phyloP scores from a whole-genome alignment of 1,284 basidiomycete species.

The Marasmius sp. region DNA sequence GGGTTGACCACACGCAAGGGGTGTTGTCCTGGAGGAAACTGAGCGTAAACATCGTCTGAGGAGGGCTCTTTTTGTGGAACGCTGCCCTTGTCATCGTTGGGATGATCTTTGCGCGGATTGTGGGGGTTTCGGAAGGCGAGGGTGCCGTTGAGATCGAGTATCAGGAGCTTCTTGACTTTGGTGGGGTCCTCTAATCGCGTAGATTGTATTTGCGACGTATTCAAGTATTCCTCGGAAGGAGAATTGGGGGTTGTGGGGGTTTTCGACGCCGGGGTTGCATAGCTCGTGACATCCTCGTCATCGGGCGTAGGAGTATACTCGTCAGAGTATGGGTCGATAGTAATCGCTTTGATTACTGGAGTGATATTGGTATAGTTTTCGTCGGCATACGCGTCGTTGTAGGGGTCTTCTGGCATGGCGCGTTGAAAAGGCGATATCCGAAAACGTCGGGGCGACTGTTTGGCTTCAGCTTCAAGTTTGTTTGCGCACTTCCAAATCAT shows the following conservation, averaged over 20 bases:
- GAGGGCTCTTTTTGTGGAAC: not conserved
- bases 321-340: not conserved
- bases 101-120: not conserved
- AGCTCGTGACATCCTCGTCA: not conserved
- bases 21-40: not conserved
- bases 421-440: not conserved
- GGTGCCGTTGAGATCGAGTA: slow-evolving; percentile 73
- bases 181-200: slow-evolving; percentile 2
- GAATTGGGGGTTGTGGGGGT: not conserved
- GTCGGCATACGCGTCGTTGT: not conserved
- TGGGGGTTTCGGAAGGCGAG: slow-evolving; percentile 51
- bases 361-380: not conserved
- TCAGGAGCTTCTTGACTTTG: slow-evolving; percentile 49
- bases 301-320: not conserved
- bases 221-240: slow-evolving; percentile 6
- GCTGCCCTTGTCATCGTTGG: not conserved
- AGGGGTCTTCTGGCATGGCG: not conserved
- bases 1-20: slow-evolving; percentile 33
- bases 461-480: not conserved
- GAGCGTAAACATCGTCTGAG: not conserved
- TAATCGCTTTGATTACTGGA: not conserved
- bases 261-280: not conserved
- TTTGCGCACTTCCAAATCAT: not conserved
- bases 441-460: not conserved
- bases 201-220: slow-evolving; percentile 1